Base-by-base conservation (phyloP, 176 grass and related monocot genomes). In the Rhynchospora breviuscula region DNA sequence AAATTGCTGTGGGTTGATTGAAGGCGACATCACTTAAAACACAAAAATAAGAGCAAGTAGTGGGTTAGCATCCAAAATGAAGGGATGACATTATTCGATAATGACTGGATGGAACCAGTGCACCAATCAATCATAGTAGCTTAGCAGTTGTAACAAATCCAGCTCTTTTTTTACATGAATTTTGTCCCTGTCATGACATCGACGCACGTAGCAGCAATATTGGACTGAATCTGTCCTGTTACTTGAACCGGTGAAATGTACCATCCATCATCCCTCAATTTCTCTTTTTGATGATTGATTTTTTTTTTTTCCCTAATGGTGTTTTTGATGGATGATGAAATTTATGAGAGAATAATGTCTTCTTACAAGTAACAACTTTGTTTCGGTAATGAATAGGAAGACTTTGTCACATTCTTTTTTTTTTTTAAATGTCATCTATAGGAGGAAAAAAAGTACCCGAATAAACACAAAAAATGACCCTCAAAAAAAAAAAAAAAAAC, bases 51-150 rank as follows among this genome's bases (percentile, higher is more conserved):
- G 72, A 18, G 83, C 57, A 67, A 67, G 51, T 56, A 79, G 65
- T 78, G 74, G 46, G 74, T 86, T 81, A 80, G 75, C 84, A 19
- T 79, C 74, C 84, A 78, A 71, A 70, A 7, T 81, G 48, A 81
- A 18, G 45, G 75, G 72, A 56, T 86, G 60, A 23, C 73, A 80
- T 80, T 67, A 35, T 86, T 67, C 68, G 84, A 69, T 23, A 80
- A 47, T 15, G 75, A 80, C 59, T 6, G 12, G 40, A 43, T 86
- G 48, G 35, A 67, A 31, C 5, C 60, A 46, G 29, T 67, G 21
- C 74, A 86, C 84, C 84, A 80, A 79, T 86, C 49, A 67, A 66
- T 52, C 23, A 18, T 60, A 66, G 84, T 86, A 71, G 62, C 59
- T 49, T 80, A 86, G 60, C 76, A 40, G 84, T 86, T 86, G 70